Base-by-base conservation (phyloP, 176 grass and related monocot genomes). In the Luzula sylvatica region DNA sequence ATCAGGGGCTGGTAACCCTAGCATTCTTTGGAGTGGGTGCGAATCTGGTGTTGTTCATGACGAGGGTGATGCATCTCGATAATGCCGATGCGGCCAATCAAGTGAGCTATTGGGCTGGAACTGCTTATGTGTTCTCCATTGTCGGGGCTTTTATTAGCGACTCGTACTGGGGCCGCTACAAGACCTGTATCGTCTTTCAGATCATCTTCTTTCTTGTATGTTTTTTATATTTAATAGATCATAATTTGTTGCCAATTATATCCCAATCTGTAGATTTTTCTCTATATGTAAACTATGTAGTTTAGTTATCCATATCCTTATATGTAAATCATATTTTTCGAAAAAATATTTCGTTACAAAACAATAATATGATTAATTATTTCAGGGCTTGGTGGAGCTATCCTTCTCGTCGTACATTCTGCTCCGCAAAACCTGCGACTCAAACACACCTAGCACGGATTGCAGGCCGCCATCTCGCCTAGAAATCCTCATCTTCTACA, bases 131-230 rank as follows among this genome's bases (percentile, higher is more conserved):
- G 28, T 89, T 89, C 75, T 80, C 86, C 26, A 74, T 89, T 38
- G 3, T 83, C 18, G 85, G 79, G 0, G 86, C 86, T 15, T 54
- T 83, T 63, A 28, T 89, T 48, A 83, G 79, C 41, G 86, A 89
- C 45, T 80, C 79, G 52, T 83, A 73, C 52, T 89, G 85, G 75
- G 85, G 79, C 15, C 48, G 85, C 75, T 89, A 83, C 75, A 83
- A 76, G 75, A 78, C 86, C 3, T 76, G 79, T 47, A 38, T 65
- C 17, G 54, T 89, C 41, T 89, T 89, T 60, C 79, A 89, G 68
- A 11, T 72, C 8, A 50, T 89, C 25, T 80, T 79, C 74, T 14
- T 83, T 7, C 41, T 64, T 1, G 85, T 88, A 71, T 46, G 70
- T 65, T 6, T 43, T 18, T 16, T 61, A n/a, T 26, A 20, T 11